Evolutionary conservation across 176 grass and related monocot genomes (phyloP).

Genomic region (Aegilops tauschii): DNA sequence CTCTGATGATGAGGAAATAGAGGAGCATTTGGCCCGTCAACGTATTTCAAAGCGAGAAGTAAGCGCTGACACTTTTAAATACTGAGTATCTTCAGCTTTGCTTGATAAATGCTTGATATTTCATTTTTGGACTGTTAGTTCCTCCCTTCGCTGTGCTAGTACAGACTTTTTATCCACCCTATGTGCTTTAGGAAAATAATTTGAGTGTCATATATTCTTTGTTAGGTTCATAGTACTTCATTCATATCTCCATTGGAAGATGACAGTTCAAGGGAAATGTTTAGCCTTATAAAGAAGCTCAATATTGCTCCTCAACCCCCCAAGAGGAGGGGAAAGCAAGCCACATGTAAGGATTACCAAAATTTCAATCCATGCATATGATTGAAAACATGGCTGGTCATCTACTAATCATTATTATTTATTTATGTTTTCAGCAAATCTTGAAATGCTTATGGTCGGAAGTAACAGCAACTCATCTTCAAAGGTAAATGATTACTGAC

Average conservation of each 20-base stretch:
- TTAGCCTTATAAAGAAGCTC: conserved; percentile 96
- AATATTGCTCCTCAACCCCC: conserved; percentile 77
- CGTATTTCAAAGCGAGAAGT: conserved; percentile 61
- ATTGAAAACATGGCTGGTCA: not conserved
- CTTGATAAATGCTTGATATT: not conserved
- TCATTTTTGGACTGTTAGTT: not conserved
- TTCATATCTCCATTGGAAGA: conserved; percentile 67
- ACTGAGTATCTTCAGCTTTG: not conserved
- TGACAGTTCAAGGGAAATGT: conserved; percentile 82
- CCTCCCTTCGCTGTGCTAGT: not conserved
- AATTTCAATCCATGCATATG: conserved; percentile 4
- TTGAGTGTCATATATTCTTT: conserved; percentile 1
- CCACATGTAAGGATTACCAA: conserved; percentile 46
- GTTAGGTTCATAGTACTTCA: conserved; percentile 43
- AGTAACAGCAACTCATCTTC: conserved; percentile 53
- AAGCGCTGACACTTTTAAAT: conserved; percentile 34
- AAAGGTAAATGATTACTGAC: conserved; percentile 57
- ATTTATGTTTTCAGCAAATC: conserved; percentile 50
- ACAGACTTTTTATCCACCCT: not conserved
- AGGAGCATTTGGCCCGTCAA: conserved; percentile 62
- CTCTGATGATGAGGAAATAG: conserved; percentile 94
- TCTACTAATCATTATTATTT: conserved; percentile 15
- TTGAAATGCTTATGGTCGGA: conserved; percentile 58
- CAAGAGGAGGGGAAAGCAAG: conserved; percentile 65
- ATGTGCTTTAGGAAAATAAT: conserved; percentile 4